These are phyloP conservation scores for Citrus mangshanensis DNA, from an alignment of 345 rosid genomes.

Conservation along the genomic window DNA sequence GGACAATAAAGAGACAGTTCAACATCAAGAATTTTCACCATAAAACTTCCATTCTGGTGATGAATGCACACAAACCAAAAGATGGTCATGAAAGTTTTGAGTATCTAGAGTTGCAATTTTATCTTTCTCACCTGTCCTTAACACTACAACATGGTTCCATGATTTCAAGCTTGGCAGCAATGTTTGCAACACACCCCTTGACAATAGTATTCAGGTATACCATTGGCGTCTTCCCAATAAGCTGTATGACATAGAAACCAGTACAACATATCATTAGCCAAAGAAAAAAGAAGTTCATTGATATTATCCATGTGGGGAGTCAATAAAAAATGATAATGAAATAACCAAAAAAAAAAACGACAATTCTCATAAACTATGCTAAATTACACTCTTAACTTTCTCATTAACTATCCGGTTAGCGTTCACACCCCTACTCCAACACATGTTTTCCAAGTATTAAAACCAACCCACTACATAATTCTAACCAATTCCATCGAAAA, in stretches of 20 bases:
- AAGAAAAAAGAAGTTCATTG: neutral
- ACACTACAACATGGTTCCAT: conserved; percentile 94
- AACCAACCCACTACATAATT: conserved; percentile 6
- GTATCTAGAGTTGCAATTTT: neutral
- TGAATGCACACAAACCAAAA: neutral
- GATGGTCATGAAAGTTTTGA: conserved; percentile 6
- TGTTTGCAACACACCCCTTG: conserved; percentile 68
- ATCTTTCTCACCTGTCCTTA: conserved; percentile 62
- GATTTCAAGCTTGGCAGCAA: conserved; percentile 93
- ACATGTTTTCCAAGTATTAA: neutral
- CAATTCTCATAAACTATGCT: neutral
- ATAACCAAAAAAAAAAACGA: neutral
- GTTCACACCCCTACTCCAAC: neutral
- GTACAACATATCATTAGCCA: neutral
- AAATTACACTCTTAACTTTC: neutral
- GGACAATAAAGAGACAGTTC: neutral
- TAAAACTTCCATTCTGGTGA: neutral
- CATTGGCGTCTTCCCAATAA: conserved; percentile 95
- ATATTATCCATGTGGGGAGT: neutral
- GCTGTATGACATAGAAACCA: conserved; percentile 38
- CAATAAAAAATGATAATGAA: neutral
- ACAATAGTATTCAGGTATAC: conserved; percentile 85
- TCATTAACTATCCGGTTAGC: neutral
- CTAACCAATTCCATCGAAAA: neutral
- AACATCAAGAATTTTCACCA: neutral